phyloP scores from a whole-genome alignment of 1,139 yeast genomes.

The Candida dubliniensis region DNA sequence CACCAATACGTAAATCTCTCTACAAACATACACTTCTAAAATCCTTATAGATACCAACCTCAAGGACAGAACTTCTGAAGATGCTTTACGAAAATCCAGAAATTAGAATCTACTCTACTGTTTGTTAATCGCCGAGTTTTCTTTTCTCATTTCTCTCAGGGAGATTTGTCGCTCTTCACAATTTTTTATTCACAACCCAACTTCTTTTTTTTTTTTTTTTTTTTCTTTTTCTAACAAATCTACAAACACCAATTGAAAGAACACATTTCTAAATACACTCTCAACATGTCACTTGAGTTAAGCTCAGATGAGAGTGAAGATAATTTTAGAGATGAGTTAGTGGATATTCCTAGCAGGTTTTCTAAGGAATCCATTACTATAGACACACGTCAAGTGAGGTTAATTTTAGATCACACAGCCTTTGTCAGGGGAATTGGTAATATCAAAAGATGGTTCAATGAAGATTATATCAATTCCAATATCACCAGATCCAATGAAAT shows the following conservation, averaged over 20 bases:
- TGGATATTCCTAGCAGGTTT: slow-evolving; percentile 1
- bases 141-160: too few species aligned
- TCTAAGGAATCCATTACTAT: neutral
- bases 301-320: slow-evolving; percentile 10
- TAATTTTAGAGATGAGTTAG: slow-evolving; percentile 14
- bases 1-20: too few species aligned
- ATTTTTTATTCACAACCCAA: too few species aligned
- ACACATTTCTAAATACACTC: neutral
- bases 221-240: too few species aligned
- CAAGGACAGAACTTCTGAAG: too few species aligned
- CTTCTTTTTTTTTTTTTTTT: too few species aligned
- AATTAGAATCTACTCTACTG: too few species aligned
- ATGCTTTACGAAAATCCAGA: too few species aligned
- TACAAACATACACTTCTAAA: too few species aligned
- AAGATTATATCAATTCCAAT: slow-evolving; percentile 32
- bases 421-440: slow-evolving; percentile 60
- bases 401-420: slow-evolving; percentile 60
- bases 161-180: too few species aligned
- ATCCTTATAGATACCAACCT: too few species aligned
- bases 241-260: neutral
- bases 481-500: slow-evolving; percentile 17
- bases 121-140: too few species aligned
- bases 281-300: slow-evolving; percentile 12
- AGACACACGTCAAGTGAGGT: slow-evolving; percentile 15
- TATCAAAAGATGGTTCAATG: slow-evolving; percentile 55